Evolutionary conservation across 2,329 filamentous ascomycete species (phyloP), one percentile per base, ranked within the genome.

Genomic region (Cercospora sojina): DNA sequence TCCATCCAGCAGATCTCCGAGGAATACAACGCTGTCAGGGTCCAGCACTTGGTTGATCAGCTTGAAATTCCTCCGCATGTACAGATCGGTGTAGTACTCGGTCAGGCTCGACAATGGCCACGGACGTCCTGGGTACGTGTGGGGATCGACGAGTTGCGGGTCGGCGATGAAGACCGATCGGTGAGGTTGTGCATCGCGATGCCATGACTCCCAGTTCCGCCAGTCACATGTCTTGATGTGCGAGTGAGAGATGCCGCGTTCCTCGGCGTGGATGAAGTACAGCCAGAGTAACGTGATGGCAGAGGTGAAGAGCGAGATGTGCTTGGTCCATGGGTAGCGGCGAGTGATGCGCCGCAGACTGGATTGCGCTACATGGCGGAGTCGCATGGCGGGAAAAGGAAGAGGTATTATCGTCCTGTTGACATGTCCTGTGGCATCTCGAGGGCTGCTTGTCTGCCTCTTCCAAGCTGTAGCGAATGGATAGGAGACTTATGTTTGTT

Each of bases 1-100:
- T 3, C 95, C 95, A 76, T 99, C 95, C 74, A 99, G 97, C 0
- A 99, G 82, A 76, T 99, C 95, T 7, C 95, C 95, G 0, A 99
- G 83, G 76, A 99, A 98, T 76, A 97, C 87, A 0, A 96, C 83
- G 16, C 91, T 93, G 76, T 97, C 92, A 0, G 95, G 95, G n/a
- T 87, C 86, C 13, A 98, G 83, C 18, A 87, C 81, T 18, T 85
- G 81, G 74, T 97, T 92, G 65, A 98, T 85, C 62, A 89, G 85
- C n/a, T 83, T 86, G 77, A 96, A 98, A 8, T 91, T 89, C 49
- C 93, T 88, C 47, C 89, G 88, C 70, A 99, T 86, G 79, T 97
- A 99, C 75, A 92, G 91, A 79, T 99, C 95, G 64, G 93, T 96
- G 72, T 97, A 89, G 65, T 82, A 82, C 67, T 90, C 83, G 1